Percentiles rank a stretch among this genome's conserved stretches.
Evolutionary conservation across 768 basidiomycete genomes (phyloP).

Genomic region (Mycena sanguinolenta): DNA sequence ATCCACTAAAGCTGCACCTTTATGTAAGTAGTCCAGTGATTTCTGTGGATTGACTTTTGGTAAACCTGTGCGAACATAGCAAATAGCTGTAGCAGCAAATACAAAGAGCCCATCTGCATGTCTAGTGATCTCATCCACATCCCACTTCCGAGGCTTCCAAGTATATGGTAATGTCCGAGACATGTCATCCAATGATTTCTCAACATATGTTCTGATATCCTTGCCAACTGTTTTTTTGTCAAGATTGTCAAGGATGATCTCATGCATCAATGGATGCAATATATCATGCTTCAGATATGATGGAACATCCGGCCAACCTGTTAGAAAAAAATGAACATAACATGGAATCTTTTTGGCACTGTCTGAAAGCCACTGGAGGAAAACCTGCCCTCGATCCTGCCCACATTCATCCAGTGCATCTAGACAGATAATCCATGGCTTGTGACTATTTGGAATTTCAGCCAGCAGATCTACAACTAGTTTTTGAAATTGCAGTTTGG

Average conservation of each 20-base stretch:
- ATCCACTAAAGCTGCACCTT: not conserved
- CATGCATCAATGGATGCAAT: not conserved
- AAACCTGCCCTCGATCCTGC: slow-evolving; percentile 6
- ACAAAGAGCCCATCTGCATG: slow-evolving; percentile 11
- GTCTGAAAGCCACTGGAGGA: slow-evolving; percentile 12
- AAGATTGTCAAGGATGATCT: not conserved
- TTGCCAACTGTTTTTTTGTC: not conserved
- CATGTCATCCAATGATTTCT: slow-evolving; percentile 8
- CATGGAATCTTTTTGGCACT: not conserved
- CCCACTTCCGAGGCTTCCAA: not conserved
- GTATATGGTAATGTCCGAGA: not conserved
- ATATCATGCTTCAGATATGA: slow-evolving; percentile 1
- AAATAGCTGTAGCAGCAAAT: slow-evolving; percentile 15
- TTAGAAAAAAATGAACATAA: slow-evolving; percentile 18
- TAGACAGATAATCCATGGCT: slow-evolving; percentile 2
- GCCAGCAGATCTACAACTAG: slow-evolving; percentile 16
- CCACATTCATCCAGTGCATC: slow-evolving; percentile 25
- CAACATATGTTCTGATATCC: slow-evolving; percentile 2
- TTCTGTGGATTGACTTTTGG: not conserved
- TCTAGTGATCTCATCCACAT: not conserved
- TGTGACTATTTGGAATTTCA: not conserved
- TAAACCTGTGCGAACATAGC: not conserved
- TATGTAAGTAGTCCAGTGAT: not conserved
- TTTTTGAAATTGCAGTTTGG: slow-evolving; percentile 10
- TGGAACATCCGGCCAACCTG: slow-evolving; percentile 23